These are phyloP conservation scores for Pichia californica DNA, from an alignment of 805 yeast species.

Conservation along the genomic window DNA sequence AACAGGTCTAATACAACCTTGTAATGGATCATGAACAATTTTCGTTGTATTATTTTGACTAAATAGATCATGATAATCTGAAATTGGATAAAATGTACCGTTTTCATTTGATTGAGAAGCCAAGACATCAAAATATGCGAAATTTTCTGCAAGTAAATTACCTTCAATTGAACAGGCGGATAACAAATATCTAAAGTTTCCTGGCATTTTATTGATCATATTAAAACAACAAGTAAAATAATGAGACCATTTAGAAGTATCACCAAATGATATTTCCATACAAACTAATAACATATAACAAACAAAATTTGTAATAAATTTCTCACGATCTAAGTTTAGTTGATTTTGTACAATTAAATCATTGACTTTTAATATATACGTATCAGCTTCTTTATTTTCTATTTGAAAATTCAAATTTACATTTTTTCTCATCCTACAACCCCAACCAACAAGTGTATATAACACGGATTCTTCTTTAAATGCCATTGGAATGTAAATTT, in stretches of 20 bases:
- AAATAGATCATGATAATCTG: conserved; percentile 28
- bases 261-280: conserved; percentile 30
- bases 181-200: conserved; percentile 24
- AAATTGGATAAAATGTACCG: conserved; percentile 33
- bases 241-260: conserved; percentile 30
- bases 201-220: conserved; percentile 21
- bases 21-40: conserved; percentile 31
- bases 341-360: conserved; percentile 8
- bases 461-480: conserved; percentile 40
- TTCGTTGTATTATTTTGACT: conserved; percentile 12
- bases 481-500: conserved; percentile 51
- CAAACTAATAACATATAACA: conserved; percentile 27
- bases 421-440: conserved; percentile 29
- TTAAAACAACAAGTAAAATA: conserved; percentile 26
- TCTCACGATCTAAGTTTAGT: conserved; percentile 13
- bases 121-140: conserved; percentile 36
- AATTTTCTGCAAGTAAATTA: conserved; percentile 30
- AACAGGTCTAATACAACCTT: conserved; percentile 36
- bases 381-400: conserved; percentile 17
- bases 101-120: conserved; percentile 32
- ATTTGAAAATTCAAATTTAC: conserved; percentile 18
- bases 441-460: conserved; percentile 50
- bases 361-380: conserved; percentile 14
- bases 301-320: conserved; percentile 23
- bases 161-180: conserved; percentile 30